phyloP scores from a whole-genome alignment of 257 asterid genomes.

The Fraxinus anomala region DNA sequence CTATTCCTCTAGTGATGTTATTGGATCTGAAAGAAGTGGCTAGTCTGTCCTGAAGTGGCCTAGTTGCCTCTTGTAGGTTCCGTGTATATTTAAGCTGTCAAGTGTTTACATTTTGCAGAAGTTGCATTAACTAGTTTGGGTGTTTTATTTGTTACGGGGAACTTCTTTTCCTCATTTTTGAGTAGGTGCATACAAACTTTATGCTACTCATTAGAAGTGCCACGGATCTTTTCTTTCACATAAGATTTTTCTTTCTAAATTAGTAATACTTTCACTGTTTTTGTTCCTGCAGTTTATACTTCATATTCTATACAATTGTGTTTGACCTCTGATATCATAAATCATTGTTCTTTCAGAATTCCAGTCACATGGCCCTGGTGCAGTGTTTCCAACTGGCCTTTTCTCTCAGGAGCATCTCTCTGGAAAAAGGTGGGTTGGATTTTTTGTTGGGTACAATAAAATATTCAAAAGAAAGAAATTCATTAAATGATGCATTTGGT shows the following conservation, averaged over 20 bases:
- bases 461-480: neutral
- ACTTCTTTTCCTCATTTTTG: neutral
- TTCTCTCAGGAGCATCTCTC: constrained; percentile 45
- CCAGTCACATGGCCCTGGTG: constrained; percentile 47
- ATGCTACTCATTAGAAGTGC: neutral
- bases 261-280: neutral
- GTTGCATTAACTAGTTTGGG: neutral
- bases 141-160: neutral
- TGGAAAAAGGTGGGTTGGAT: constrained; percentile 42
- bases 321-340: constrained; percentile 9
- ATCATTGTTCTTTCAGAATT: constrained; percentile 34
- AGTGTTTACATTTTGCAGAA: neutral
- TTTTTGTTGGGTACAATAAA: constrained; percentile 5
- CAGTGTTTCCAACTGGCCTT: constrained; percentile 55
- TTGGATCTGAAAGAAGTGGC: neutral
- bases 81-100: neutral
- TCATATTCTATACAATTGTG: neutral
- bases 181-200: neutral
- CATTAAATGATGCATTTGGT: neutral
- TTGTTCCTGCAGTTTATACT: neutral
- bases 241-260: neutral
- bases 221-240: too few relatives aligned
- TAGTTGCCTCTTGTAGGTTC: neutral
- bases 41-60: neutral
- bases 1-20: neutral